A percentile compares a stretch with the other conserved stretches of the same genome.
Conservation (phyloP, 2,329 filamentous ascomycete genomes). For the Malbranchea zuffiana region DNA sequence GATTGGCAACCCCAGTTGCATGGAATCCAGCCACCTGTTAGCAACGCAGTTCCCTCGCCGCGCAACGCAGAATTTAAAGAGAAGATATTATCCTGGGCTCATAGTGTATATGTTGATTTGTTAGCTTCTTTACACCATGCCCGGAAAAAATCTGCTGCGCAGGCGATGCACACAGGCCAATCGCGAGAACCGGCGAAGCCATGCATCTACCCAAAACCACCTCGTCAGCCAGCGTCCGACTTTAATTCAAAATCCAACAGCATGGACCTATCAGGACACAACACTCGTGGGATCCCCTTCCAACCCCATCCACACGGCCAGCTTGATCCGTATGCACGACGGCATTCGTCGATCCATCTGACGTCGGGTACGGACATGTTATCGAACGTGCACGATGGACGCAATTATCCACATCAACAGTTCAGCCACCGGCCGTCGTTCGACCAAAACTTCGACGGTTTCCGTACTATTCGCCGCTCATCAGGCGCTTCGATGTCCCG, state of each 20-base stretch:
- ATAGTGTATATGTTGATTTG: slow-evolving; percentile 61
- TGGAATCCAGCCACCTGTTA: slow-evolving; percentile 17
- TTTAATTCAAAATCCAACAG: slow-evolving; percentile 12
- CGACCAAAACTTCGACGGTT: slow-evolving; percentile 21
- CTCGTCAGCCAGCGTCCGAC: slow-evolving; percentile 42
- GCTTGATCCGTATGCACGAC: slow-evolving; percentile 5
- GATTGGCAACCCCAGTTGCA: slow-evolving; percentile 19
- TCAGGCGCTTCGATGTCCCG: slow-evolving; percentile 25
- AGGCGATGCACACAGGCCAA: slow-evolving; percentile 29
- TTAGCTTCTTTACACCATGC: slow-evolving; percentile 52
- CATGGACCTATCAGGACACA: neutral
- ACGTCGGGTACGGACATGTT: slow-evolving; percentile 13
- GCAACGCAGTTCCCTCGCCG: slow-evolving; percentile 19
- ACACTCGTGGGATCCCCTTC: slow-evolving; percentile 4
- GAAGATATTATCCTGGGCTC: slow-evolving; percentile 57
- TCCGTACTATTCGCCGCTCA: slow-evolving; percentile 25
- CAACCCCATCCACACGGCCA: slow-evolving; percentile 9
- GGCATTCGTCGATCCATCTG: slow-evolving; percentile 9
- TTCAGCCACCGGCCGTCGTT: slow-evolving; percentile 19
- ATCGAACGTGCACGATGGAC: slow-evolving; percentile 10
- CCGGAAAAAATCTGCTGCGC: slow-evolving; percentile 39
- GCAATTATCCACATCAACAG: slow-evolving; percentile 10
- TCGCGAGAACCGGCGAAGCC: slow-evolving; percentile 40
- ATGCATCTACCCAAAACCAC: slow-evolving; percentile 52
- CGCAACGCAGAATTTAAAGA: slow-evolving; percentile 51